Evolutionary conservation across 108 stramenopile species (phyloP).

Genomic region (Pseudonitzschia pungens): DNA sequence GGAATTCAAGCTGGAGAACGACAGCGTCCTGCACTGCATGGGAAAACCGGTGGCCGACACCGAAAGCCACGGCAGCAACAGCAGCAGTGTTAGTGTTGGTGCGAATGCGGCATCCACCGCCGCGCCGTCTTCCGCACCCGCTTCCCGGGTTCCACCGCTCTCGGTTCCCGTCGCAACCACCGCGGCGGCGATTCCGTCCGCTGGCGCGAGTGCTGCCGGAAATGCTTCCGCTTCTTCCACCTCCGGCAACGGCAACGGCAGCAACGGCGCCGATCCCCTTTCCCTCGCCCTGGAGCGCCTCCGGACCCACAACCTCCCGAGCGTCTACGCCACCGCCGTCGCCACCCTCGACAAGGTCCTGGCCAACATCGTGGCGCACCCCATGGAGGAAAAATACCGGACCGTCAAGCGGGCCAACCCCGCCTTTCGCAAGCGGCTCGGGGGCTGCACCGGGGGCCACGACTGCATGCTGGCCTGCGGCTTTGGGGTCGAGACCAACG

Average conservation of each 20-base stretch:
- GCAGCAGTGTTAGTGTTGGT: constrained; percentile 3
- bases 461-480: constrained; percentile 58
- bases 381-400: constrained; percentile 89
- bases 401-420: constrained; percentile 70
- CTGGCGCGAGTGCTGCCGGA: constrained; percentile 16
- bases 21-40: constrained; percentile 85
- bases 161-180: background rate
- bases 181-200: constrained; percentile 12
- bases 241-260: constrained; percentile 18
- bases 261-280: constrained; percentile 36
- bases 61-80: constrained; percentile 14
- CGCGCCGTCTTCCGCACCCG: constrained; percentile 8
- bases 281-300: constrained; percentile 49
- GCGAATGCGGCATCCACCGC: constrained; percentile 18
- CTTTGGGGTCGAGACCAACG: constrained; percentile 44
- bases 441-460: constrained; percentile 54
- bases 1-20: constrained; percentile 75
- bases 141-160: constrained; percentile 1
- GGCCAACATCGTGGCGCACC: constrained; percentile 64
- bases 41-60: constrained; percentile 72
- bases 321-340: constrained; percentile 56
- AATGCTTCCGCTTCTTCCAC: constrained; percentile 1
- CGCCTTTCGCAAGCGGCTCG: constrained; percentile 70
- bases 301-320: constrained; percentile 37
- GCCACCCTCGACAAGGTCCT: constrained; percentile 68